phyloP scores from a whole-genome alignment of 192 early-diverging fungal genomes.

The Lobulomyces angularis region DNA sequence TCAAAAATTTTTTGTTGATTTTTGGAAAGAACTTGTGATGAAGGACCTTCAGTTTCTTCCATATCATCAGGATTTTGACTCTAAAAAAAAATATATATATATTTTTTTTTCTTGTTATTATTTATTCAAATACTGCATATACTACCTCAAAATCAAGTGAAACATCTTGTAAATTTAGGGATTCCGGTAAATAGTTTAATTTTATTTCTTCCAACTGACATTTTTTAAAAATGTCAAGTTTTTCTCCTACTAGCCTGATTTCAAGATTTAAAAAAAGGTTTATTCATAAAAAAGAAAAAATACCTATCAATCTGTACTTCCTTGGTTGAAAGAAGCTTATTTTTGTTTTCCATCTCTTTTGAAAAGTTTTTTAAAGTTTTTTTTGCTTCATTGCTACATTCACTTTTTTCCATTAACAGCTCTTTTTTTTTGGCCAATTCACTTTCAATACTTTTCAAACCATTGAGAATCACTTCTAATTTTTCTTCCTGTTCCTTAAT shows the following conservation, averaged over 20 bases:
- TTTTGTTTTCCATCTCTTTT: constrained; percentile 54
- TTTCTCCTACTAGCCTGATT: constrained; percentile 28
- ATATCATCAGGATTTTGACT: not conserved
- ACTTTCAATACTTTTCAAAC: constrained; percentile 30
- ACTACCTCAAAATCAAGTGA: constrained; percentile 46
- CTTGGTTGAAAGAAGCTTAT: constrained; percentile 38
- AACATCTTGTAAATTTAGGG: constrained; percentile 63
- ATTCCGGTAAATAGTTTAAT: constrained; percentile 64
- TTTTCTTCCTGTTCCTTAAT: constrained; percentile 24
- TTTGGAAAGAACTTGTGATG: constrained; percentile 11
- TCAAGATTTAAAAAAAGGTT: constrained; percentile 4
- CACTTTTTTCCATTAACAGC: constrained; percentile 39
- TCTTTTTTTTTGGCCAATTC: constrained; percentile 34
- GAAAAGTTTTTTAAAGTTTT: constrained; percentile 41
- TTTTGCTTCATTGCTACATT: constrained; percentile 39
- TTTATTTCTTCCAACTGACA: constrained; percentile 93
- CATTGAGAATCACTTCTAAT: constrained; percentile 24
- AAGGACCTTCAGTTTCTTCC: too few relatives aligned
- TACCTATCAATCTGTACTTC: constrained; percentile 9
- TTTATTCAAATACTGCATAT: constrained; percentile 10
- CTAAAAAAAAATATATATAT: constrained; percentile 11
- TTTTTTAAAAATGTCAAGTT: constrained; percentile 62
- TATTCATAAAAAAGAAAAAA: not conserved
- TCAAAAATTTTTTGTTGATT: constrained; percentile 9
- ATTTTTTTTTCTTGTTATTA: constrained; percentile 14